Percentiles rank a stretch among this genome's conserved stretches.
Evolutionary conservation across 139 green algal genomes (phyloP).

Genomic region (Volvox africanus): DNA sequence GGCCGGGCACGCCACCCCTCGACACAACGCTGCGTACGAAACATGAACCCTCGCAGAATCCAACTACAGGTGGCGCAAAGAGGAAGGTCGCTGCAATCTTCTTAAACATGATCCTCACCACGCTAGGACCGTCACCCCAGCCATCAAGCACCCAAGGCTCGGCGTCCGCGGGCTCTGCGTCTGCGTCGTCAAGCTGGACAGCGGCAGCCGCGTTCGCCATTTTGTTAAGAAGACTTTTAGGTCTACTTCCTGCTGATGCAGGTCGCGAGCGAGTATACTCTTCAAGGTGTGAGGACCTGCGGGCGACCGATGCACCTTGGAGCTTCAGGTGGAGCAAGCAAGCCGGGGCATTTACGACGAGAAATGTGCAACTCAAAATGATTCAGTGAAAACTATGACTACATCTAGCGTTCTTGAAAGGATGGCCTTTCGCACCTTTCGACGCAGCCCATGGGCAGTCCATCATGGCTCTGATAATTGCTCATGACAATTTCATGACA

Average conservation of each 20-base stretch:
- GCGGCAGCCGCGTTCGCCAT: slow-evolving; percentile 36
- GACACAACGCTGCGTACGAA: no score
- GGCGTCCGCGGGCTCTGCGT: slow-evolving; percentile 9
- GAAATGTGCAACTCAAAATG: background rate
- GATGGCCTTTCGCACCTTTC: slow-evolving; percentile 12
- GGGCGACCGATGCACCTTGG: background rate
- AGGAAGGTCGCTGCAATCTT: no score
- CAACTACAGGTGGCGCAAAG: background rate
- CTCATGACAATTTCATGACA: slow-evolving; percentile 12
- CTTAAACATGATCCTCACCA: slow-evolving; percentile 15
- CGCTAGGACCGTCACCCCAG: slow-evolving; percentile 48
- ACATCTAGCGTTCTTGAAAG: no score
- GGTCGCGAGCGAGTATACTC: slow-evolving; percentile 48
- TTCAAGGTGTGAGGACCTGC: slow-evolving; percentile 44
- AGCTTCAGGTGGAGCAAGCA: background rate
- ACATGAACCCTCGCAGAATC: background rate
- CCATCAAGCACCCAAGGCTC: slow-evolving; percentile 53
- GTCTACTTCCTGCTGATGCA: slow-evolving; percentile 42
- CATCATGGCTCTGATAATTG: slow-evolving; percentile 18
- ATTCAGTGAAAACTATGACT: background rate
- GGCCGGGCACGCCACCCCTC: no score
- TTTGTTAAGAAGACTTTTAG: slow-evolving; percentile 47
- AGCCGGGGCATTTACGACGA: no score
- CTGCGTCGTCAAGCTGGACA: slow-evolving; percentile 12
- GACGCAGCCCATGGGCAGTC: background rate